phyloP scores from a whole-genome alignment of 75 land plant genomes.

The Picea sitchensis region DNA sequence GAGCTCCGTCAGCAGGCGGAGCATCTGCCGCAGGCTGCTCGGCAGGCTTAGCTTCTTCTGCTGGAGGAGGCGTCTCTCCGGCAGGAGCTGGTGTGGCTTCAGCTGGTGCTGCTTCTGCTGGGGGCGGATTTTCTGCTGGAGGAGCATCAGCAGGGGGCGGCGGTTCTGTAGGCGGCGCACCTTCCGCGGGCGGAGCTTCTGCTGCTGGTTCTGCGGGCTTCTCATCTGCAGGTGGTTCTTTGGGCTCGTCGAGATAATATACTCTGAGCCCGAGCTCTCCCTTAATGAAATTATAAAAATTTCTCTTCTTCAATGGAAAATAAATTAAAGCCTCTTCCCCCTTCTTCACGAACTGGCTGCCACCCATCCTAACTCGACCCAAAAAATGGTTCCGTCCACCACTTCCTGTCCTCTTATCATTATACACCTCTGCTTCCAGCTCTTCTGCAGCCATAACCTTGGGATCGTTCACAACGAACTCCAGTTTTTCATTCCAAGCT shows the following conservation, averaged over 20 bases:
- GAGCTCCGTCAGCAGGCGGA: not conserved
- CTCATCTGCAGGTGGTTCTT: slow-evolving; percentile 3
- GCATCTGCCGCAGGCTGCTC: slow-evolving; percentile 10
- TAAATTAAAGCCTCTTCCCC: slow-evolving; percentile 71
- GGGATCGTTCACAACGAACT: slow-evolving; percentile 63
- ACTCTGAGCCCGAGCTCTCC: slow-evolving; percentile 70
- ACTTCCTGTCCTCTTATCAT: slow-evolving; percentile 36
- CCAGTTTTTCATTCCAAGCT: slow-evolving; percentile 74
- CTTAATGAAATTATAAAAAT: slow-evolving; percentile 50
- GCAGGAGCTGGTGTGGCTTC: not conserved
- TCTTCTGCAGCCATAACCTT: slow-evolving; percentile 48
- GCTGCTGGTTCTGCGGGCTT: slow-evolving; percentile 1
- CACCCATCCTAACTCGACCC: slow-evolving; percentile 61
- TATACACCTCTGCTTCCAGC: slow-evolving; percentile 57
- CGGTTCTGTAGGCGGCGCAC: not conserved
- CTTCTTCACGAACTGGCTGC: slow-evolving; percentile 39
- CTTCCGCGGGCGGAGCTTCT: slow-evolving; percentile 10
- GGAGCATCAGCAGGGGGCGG: slow-evolving; percentile 15
- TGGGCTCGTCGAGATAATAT: slow-evolving; percentile 26
- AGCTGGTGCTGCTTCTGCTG: not conserved
- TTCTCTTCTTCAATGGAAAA: slow-evolving; percentile 59
- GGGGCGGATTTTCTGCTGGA: not conserved
- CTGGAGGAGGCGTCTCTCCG: not conserved
- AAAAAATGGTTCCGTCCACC: slow-evolving; percentile 49
- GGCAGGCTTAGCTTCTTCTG: not conserved